Percentiles rank a stretch among this genome's conserved stretches.
phyloP scores from a whole-genome alignment of 1,284 basidiomycete species.

The Neolentinus lepideus region DNA sequence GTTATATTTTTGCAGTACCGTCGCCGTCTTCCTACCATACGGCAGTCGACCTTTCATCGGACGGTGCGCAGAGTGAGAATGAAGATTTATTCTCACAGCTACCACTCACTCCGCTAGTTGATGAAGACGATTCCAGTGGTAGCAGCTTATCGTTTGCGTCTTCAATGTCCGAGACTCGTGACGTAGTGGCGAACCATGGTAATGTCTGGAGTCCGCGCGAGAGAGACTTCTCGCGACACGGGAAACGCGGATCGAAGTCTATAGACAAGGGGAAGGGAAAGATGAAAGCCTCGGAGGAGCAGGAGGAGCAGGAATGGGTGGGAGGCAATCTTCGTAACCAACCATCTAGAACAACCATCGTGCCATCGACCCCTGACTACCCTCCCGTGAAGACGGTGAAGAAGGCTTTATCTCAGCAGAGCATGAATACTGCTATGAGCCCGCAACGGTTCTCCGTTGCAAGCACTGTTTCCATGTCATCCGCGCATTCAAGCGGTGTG shows the following conservation, averaged over 20 bases:
- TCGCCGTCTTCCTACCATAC: not conserved
- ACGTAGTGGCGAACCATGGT: constrained; percentile 16
- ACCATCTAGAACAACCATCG: not conserved
- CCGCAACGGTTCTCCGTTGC: constrained; percentile 5
- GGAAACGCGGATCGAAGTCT: not conserved
- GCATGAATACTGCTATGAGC: constrained; percentile 14
- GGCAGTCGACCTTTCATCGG: not conserved
- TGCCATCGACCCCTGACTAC: constrained; percentile 6
- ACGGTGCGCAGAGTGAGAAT: not conserved
- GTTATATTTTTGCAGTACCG: not conserved
- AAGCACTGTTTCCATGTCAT: not conserved
- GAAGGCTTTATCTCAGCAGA: constrained; percentile 52
- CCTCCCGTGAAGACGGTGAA: constrained; percentile 33
- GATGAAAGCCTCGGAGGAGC: not conserved
- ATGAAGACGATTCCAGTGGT: constrained; percentile 20
- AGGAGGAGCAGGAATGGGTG: not conserved
- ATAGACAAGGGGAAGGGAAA: constrained; percentile 1
- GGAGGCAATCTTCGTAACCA: not conserved
- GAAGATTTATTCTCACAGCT: not conserved
- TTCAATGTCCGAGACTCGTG: constrained; percentile 25
- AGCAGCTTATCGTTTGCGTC: constrained; percentile 37
- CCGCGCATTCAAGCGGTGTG: not conserved
- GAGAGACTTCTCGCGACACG: not conserved
- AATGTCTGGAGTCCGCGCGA: constrained; percentile 6
- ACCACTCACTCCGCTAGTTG: not conserved